Evolutionary conservation across 1,284 basidiomycete species (phyloP).

Genomic region (Testicularia cyperi): DNA sequence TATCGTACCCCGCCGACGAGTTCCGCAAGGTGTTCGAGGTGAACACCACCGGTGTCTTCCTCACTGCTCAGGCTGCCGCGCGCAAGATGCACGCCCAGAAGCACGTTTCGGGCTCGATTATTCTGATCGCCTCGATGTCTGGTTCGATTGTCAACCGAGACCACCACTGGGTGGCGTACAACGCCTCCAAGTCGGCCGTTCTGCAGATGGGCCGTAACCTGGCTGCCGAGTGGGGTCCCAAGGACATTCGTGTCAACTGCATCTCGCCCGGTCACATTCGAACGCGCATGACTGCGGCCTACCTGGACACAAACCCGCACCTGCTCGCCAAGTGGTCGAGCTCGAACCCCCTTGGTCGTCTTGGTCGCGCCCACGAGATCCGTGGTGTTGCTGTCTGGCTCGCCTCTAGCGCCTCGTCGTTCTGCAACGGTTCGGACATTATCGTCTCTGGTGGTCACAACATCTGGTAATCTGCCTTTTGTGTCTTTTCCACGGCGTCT

Average conservation of each 20-base stretch:
- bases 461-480: slow-evolving; percentile 49
- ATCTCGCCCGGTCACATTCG: slow-evolving; percentile 58
- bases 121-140: slow-evolving; percentile 82
- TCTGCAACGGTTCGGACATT: slow-evolving; percentile 58
- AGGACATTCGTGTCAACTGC: slow-evolving; percentile 65
- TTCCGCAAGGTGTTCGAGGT: slow-evolving; percentile 71
- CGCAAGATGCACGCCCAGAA: slow-evolving; percentile 71
- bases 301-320: slow-evolving; percentile 71
- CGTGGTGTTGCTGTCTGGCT: slow-evolving; percentile 77
- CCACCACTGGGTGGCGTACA: slow-evolving; percentile 74
- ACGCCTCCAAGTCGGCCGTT: slow-evolving; percentile 77
- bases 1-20: slow-evolving; percentile 72
- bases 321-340: slow-evolving; percentile 73
- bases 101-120: slow-evolving; percentile 74
- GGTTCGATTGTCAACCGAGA: slow-evolving; percentile 78
- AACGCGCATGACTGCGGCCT: slow-evolving; percentile 75
- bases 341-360: slow-evolving; percentile 73
- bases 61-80: slow-evolving; percentile 76
- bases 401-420: slow-evolving; percentile 65
- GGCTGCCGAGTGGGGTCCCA: slow-evolving; percentile 75
- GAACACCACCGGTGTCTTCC: slow-evolving; percentile 75
- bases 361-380: slow-evolving; percentile 75
- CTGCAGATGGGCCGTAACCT: slow-evolving; percentile 79
- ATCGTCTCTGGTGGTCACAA: slow-evolving; percentile 60
- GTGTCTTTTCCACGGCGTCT: too few relatives aligned